Evolutionary conservation across 1,284 basidiomycete genomes (phyloP).

Genomic region (Trichosporon ovoides): DNA sequence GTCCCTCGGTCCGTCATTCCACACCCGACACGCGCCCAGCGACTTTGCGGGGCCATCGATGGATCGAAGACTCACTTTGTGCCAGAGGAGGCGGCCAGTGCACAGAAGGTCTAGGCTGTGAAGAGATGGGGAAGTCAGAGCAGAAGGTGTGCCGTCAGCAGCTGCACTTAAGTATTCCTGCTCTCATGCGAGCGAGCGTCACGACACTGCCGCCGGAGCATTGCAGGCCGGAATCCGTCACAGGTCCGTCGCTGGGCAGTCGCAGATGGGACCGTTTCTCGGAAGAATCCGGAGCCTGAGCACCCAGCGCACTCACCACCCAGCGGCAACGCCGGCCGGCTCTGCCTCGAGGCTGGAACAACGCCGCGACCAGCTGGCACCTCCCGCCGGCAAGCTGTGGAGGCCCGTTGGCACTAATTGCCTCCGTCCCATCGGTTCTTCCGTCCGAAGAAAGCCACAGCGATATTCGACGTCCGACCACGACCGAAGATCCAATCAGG

Average conservation of each 20-base stretch:
- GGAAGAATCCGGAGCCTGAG: neutral
- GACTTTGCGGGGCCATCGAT: neutral
- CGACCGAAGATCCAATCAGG: neutral
- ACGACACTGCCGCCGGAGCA: neutral
- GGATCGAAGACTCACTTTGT: neutral
- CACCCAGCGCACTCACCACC: no score
- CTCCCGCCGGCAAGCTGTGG: conserved; percentile 6
- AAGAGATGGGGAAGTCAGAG: neutral
- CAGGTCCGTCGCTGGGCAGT: no score
- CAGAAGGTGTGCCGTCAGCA: neutral
- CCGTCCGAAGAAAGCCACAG: no score
- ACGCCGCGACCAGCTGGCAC: neutral
- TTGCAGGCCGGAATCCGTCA: neutral
- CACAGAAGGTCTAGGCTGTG: neutral
- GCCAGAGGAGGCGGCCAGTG: neutral
- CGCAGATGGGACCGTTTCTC: neutral
- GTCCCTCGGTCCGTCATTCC: conserved; percentile 2
- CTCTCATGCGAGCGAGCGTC: no score
- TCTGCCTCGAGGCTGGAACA: neutral
- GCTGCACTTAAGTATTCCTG: neutral
- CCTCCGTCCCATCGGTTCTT: no score
- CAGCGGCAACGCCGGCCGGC: no score
- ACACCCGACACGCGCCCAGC: neutral
- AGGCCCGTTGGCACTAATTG: neutral
- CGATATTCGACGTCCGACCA: neutral